Conservation (phyloP, 495 filamentous ascomycete species). For the Podospora anserina region DNA sequence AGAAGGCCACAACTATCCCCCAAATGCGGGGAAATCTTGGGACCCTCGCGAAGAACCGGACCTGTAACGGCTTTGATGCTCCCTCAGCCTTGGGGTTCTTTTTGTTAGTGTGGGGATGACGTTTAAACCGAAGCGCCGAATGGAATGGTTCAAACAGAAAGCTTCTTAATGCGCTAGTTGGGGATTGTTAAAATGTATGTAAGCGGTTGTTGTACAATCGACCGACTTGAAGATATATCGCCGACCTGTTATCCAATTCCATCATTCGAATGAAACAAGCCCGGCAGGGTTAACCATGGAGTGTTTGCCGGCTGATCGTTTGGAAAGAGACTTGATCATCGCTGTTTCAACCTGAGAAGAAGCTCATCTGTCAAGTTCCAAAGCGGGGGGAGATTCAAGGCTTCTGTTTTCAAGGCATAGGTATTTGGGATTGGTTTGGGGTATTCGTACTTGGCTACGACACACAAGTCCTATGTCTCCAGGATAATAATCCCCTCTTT, state of each 20-base stretch:
- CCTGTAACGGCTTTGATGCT: slow-evolving; percentile 1
- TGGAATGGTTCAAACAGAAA: slow-evolving; percentile 1
- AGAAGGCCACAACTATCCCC: slow-evolving; percentile 6
- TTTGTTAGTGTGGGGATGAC: slow-evolving; percentile 9
- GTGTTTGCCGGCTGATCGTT: not conserved
- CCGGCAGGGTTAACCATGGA: not conserved
- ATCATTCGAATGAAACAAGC: slow-evolving; percentile 1
- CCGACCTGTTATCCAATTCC: not conserved
- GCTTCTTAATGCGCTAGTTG: not conserved
- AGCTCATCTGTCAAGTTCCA: slow-evolving; percentile 12
- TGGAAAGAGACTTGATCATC: slow-evolving; percentile 12
- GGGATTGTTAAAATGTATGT: not conserved
- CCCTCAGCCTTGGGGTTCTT: not conserved
- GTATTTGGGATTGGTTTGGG: not conserved
- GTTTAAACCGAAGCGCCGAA: slow-evolving; percentile 6
- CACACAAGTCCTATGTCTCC: not conserved
- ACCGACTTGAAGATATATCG: slow-evolving; percentile 7
- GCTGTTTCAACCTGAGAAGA: slow-evolving; percentile 14
- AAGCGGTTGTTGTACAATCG: not conserved
- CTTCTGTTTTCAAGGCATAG: not conserved
- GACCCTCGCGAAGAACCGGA: slow-evolving; percentile 17
- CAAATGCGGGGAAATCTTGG: slow-evolving; percentile 25
- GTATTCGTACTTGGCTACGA: not conserved
- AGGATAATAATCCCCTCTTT: slow-evolving; percentile 2
- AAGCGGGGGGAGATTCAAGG: not conserved